Evolutionary conservation across 1,284 basidiomycete species (phyloP).

Genomic region (Veloporphyrellus conicus): DNA sequence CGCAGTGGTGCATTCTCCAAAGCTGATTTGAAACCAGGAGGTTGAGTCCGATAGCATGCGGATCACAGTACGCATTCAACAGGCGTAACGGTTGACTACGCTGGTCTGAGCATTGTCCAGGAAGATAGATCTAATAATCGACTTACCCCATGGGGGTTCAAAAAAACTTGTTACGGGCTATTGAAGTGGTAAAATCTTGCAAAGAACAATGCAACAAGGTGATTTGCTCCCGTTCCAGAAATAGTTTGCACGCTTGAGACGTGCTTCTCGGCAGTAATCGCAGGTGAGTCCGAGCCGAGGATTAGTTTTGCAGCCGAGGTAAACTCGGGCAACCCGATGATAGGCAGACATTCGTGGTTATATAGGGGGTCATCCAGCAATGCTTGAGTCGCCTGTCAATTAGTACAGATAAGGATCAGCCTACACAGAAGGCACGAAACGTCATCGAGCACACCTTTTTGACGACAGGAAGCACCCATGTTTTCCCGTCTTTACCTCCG

Average conservation of each 20-base stretch:
- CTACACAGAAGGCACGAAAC: too few species aligned
- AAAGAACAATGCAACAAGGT: slow-evolving; percentile 94
- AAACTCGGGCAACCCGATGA: slow-evolving; percentile 87
- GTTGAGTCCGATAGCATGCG: slow-evolving; percentile 88
- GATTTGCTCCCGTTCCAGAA: slow-evolving; percentile 96
- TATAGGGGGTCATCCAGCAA: too few species aligned
- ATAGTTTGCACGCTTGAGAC: slow-evolving; percentile 87
- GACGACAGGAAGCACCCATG: slow-evolving; percentile 89
- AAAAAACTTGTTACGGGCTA: too few species aligned
- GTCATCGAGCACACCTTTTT: slow-evolving; percentile 57
- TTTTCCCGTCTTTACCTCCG: slow-evolving; percentile 92
- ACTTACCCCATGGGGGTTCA: too few species aligned
- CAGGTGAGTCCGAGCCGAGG: too few species aligned
- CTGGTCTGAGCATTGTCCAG: too few species aligned
- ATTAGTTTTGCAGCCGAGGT: slow-evolving; percentile 90
- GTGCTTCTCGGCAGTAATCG: slow-evolving; percentile 73
- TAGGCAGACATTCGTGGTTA: slow-evolving; percentile 98
- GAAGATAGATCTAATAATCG: slow-evolving; percentile 98
- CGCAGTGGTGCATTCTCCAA: slow-evolving; percentile 74
- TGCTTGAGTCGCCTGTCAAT: slow-evolving; percentile 58
- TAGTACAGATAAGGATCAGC: too few species aligned
- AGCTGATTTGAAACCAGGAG: slow-evolving; percentile 88
- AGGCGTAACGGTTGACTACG: too few species aligned
- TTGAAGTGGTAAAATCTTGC: slow-evolving; percentile 82
- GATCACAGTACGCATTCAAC: too few species aligned